Percentiles rank a stretch among this genome's conserved stretches.
Evolutionary conservation across 768 basidiomycete species (phyloP).

Genomic region (Lyophyllum atratum): DNA sequence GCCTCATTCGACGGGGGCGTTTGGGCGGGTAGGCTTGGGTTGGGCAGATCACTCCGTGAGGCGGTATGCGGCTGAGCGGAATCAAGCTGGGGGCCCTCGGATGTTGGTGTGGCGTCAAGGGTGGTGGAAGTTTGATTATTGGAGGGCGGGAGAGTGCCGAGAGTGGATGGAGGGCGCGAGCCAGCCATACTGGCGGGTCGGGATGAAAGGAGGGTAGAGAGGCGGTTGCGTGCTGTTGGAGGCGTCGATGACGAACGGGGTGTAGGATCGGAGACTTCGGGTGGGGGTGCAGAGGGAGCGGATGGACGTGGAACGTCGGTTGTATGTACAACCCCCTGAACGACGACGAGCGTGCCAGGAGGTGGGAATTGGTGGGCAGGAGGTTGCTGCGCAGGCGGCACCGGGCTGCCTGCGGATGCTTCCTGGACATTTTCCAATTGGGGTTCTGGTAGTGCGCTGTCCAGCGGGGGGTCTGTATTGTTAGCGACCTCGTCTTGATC

Average conservation of each 20-base stretch:
- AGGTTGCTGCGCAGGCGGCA: constrained; percentile 7
- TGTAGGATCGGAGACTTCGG: not conserved
- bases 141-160: constrained; percentile 3
- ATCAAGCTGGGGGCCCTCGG: not conserved
- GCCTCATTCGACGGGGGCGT: constrained; percentile 14
- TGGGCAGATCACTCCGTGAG: not conserved
- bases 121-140: constrained; percentile 6
- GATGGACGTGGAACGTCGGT: constrained; percentile 56
- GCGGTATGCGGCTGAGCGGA: not conserved
- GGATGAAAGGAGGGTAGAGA: not conserved
- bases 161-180: not conserved
- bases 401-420: constrained; percentile 5
- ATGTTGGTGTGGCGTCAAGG: constrained; percentile 11
- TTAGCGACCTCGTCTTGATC: constrained; percentile 5
- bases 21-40: constrained; percentile 9
- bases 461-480: not conserved
- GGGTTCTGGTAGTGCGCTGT: not conserved
- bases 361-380: constrained; percentile 55
- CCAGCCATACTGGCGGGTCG: not conserved
- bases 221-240: not conserved
- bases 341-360: constrained; percentile 78
- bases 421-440: not conserved
- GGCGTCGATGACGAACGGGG: not conserved
- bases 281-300: constrained; percentile 12
- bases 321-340: constrained; percentile 82